Percentiles rank a stretch among this genome's conserved stretches.
phyloP scores from a whole-genome alignment of 2,329 filamentous ascomycete genomes.

The Daldinia sp. region DNA sequence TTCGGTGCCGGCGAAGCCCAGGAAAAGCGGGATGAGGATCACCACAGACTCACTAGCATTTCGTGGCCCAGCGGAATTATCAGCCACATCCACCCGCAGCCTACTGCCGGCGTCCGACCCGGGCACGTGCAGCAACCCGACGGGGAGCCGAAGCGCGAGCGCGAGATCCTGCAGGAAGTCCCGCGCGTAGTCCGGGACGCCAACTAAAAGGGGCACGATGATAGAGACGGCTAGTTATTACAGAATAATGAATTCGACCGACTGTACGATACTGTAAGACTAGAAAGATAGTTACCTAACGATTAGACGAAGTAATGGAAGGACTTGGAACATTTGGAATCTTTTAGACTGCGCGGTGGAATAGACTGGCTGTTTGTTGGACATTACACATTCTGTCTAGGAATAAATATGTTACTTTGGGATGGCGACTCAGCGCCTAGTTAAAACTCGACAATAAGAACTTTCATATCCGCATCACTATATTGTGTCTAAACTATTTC shows the following conservation, averaged over 20 bases:
- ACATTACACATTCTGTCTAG: neutral
- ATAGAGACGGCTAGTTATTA: neutral
- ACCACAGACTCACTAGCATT: neutral
- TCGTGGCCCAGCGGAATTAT: neutral
- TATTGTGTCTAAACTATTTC: too few species aligned
- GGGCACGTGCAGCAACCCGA: neutral
- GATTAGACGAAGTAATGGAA: neutral
- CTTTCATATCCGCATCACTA: neutral
- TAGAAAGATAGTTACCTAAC: neutral
- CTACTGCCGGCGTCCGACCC: neutral
- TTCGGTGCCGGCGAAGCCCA: too few species aligned
- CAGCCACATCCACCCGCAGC: neutral
- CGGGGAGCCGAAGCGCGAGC: constrained; percentile 5
- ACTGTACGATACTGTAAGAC: constrained; percentile 1
- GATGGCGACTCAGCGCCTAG: too few species aligned
- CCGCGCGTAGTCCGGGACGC: constrained; percentile 16
- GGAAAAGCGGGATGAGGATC: neutral
- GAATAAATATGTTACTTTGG: neutral
- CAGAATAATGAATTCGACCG: neutral
- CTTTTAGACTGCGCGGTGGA: neutral
- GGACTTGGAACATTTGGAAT: neutral
- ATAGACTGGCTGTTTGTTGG: neutral
- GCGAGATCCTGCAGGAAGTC: constrained; percentile 11
- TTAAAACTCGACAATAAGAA: neutral
- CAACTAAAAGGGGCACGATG: neutral